Evolutionary conservation across 257 asterid species (phyloP), one percentile per base, ranked within the genome.

Genomic region (Primulina tabacum): DNA sequence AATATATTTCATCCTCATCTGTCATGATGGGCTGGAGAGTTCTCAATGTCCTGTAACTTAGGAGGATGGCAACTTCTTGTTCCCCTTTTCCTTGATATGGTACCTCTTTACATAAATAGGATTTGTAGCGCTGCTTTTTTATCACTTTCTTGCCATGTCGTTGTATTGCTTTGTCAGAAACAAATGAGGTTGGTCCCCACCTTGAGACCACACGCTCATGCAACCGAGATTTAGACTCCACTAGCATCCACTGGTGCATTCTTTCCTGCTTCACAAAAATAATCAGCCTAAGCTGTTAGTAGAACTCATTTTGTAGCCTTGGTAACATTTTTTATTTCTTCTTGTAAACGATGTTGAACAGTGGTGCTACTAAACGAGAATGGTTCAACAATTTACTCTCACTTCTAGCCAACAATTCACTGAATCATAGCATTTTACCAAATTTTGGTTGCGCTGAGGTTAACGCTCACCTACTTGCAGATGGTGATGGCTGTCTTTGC

Each of bases 401-500:
- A 35, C 16, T 56, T 6, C 17, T 9, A 5, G 5, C 26, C 5
- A 5, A 7, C 20, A 61, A 6, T 56, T 52, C 55, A 14, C 24
- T 26, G 14, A 63, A 40, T n/a, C 32, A 2, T 12, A 9, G 18
- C 24, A 9, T 61, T n/a, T 57, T 47, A 16, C 56, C 7, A 47
- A 47, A 47, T 24, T 70, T 59, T 32, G 24, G 47, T 64, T 11
- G 30, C 69, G 52, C 26, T 30, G 24, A 33, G 61, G 56, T 71
- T 82, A 64, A 62, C 14, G 4, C 29, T 28, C 32, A 53, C 70
- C 38, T 57, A 12, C 32, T 29, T 65, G 72, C 89, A 90, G 95
- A 90, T 90, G 97, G 95, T 90, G 86, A 90, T 90, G 95, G 94
- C 88, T 18, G 94, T 88, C 53, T 88, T 88, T 20, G 92, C 97